Conservation (phyloP, 768 basidiomycete species). For the Lactarius indigo region DNA sequence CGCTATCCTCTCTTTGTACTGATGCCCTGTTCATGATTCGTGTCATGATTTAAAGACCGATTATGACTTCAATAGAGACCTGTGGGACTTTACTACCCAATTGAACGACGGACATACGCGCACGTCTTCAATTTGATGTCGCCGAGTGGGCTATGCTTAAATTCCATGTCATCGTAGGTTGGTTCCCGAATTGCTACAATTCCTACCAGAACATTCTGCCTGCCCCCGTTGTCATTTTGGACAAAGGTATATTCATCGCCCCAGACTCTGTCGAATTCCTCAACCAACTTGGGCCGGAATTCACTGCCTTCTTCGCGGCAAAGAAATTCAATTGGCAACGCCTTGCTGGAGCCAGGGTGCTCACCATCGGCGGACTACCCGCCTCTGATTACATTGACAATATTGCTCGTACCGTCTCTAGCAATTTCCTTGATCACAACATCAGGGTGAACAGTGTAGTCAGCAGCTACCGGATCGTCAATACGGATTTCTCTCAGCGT, state of each 20-base stretch:
- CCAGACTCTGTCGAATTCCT: slow-evolving; percentile 55
- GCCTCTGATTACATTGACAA: slow-evolving; percentile 54
- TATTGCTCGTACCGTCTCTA: slow-evolving; percentile 55
- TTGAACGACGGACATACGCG: slow-evolving; percentile 68
- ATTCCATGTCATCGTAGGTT: slow-evolving; percentile 35
- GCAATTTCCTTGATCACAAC: slow-evolving; percentile 61
- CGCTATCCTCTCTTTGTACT: background rate
- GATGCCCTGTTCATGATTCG: background rate
- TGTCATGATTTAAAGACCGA: slow-evolving; percentile 45
- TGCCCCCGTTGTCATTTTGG: slow-evolving; percentile 41
- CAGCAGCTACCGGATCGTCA: slow-evolving; percentile 48
- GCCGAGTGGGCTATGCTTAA: background rate
- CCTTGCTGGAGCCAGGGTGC: slow-evolving; percentile 56
- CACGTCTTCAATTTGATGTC: slow-evolving; percentile 29
- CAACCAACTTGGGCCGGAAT: slow-evolving; percentile 42
- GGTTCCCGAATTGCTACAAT: slow-evolving; percentile 55
- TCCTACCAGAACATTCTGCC: slow-evolving; percentile 46
- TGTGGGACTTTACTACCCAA: slow-evolving; percentile 52
- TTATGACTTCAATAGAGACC: slow-evolving; percentile 58
- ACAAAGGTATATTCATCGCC: slow-evolving; percentile 42
- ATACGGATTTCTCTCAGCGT: slow-evolving; percentile 51
- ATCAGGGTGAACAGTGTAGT: slow-evolving; percentile 62
- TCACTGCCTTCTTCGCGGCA: slow-evolving; percentile 40
- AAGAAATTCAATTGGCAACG: slow-evolving; percentile 56
- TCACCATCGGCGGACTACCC: slow-evolving; percentile 50